Percentiles rank a stretch among this genome's conserved stretches.
Evolutionary conservation across 1,284 basidiomycete species (phyloP).

Genomic region (Boletus semigastroideus): DNA sequence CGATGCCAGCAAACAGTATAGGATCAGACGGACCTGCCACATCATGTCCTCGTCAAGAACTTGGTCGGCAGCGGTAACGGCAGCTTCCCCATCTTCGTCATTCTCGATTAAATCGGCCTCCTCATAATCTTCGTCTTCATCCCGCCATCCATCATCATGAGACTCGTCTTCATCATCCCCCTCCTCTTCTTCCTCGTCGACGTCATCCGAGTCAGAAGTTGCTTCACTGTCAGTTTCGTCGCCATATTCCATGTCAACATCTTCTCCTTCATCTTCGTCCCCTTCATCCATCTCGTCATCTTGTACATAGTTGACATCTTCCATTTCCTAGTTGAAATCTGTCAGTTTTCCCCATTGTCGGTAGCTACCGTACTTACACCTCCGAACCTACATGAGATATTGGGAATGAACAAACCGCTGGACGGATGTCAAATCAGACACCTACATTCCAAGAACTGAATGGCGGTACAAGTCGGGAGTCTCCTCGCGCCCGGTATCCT

Average conservation of each 20-base stretch:
- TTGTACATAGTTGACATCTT: slow-evolving; percentile 64
- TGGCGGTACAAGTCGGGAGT: slow-evolving; percentile 96
- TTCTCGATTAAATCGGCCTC: slow-evolving; percentile 57
- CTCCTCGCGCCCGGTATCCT: slow-evolving; percentile 61
- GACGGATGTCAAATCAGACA: slow-evolving; percentile 14
- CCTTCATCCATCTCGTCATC: slow-evolving; percentile 83
- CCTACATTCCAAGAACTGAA: slow-evolving; percentile 93
- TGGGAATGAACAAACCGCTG: background rate
- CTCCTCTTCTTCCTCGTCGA: slow-evolving; percentile 58
- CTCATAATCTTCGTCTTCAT: slow-evolving; percentile 63
- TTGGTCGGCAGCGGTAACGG: slow-evolving; percentile 38
- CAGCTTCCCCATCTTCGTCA: slow-evolving; percentile 51
- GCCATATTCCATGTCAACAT: slow-evolving; percentile 85
- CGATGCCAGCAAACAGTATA: background rate
- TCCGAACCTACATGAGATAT: slow-evolving; percentile 54
- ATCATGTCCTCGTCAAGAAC: slow-evolving; percentile 56
- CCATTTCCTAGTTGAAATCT: slow-evolving; percentile 66
- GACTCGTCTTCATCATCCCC: slow-evolving; percentile 59
- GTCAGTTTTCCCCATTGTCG: slow-evolving; percentile 2
- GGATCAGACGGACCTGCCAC: slow-evolving; percentile 64
- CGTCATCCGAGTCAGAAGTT: slow-evolving; percentile 70
- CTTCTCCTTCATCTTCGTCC: slow-evolving; percentile 76
- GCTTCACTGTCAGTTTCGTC: slow-evolving; percentile 81
- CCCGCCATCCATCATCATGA: slow-evolving; percentile 66
- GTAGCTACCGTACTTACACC: slow-evolving; percentile 57